Base-by-base conservation (phyloP, 805 yeast genomes). In the Wickerhamomyces ciferrii region DNA sequence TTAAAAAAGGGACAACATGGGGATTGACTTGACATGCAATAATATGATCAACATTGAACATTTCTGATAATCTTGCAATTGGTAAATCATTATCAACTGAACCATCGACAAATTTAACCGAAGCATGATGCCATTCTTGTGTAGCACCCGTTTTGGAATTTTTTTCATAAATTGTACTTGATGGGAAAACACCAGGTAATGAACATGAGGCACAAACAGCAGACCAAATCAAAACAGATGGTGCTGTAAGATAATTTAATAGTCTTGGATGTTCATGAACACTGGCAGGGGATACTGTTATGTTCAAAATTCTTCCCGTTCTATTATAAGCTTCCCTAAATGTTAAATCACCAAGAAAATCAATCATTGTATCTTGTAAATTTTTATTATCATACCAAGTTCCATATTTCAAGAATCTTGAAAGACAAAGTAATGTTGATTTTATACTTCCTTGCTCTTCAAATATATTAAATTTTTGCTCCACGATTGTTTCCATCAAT, bases 1-100 rank as follows among this genome's bases (percentile, higher is more conserved):
- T 82, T 55, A 94, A 71, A 43, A 92, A 76, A 0, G 99, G 99
- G 2, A 87, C 87, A 15, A 94, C 96, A 62, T 94, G 99, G 0
- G 97, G 96, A 60, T 94, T 94, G 1, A 94, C 99, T 63, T 94
- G 99, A 41, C 96, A 92, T 0, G 97, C 99, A 55, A 94, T 90
- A 51, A 94, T 91, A 63, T 94, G 97, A 62, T 94, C 96, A 27
- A 94, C 97, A 59, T 94, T 92, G 64, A 94, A 94, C 96, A 94
- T 90, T 61, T 94, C 99, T 19, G 95, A 84, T 20, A 94, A 71
- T 54, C 97, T 76, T 2, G 95, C 76, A 24, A 90, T 84, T 4
- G 99, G 99, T 44, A 94, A 68, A 63, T 94, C 99, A 52, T 88
- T 87, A 59, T 92, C 95, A 8, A 94, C 96, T 0, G 97, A 89